phyloP scores from a whole-genome alignment of 805 yeast species.

The Clavispora fructus region DNA sequence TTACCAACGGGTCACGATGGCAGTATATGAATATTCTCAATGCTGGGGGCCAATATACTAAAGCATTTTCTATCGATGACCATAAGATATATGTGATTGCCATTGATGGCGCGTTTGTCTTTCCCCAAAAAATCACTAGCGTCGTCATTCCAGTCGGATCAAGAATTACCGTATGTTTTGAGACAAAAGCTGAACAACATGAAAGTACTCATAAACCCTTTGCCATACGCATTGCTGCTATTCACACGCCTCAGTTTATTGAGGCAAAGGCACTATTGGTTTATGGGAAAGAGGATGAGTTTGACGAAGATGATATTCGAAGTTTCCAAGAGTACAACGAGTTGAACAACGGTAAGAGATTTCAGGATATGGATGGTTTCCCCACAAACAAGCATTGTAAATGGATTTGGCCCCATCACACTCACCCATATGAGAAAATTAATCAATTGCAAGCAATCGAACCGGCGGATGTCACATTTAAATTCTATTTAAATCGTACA shows the following conservation, averaged over 20 bases:
- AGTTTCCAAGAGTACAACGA: neutral
- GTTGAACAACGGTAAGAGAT: constrained; percentile 15
- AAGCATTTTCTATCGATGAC: constrained; percentile 28
- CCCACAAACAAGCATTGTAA: constrained; percentile 7
- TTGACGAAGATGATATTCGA: neutral
- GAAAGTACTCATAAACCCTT: constrained; percentile 14
- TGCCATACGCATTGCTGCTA: constrained; percentile 23
- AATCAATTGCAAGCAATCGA: constrained; percentile 2
- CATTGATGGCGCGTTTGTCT: constrained; percentile 26
- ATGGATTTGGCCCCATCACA: constrained; percentile 14
- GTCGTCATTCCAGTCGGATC: constrained; percentile 29
- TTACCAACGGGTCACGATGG: constrained; percentile 18
- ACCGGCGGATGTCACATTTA: constrained; percentile 23
- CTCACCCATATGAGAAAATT: constrained; percentile 13
- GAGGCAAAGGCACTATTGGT: constrained; percentile 22
- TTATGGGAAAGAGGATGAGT: constrained; percentile 15
- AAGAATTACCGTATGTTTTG: constrained; percentile 21
- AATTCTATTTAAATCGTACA: constrained; percentile 25
- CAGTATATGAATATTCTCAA: constrained; percentile 25
- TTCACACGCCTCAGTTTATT: constrained; percentile 22
- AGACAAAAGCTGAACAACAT: constrained; percentile 17
- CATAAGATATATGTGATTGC: constrained; percentile 26
- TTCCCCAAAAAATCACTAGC: constrained; percentile 21
- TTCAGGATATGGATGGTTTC: constrained; percentile 20
- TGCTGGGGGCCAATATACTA: constrained; percentile 31